Evolutionary conservation across 257 asterid genomes (phyloP), one percentile per base, ranked within the genome.

Genomic region (Jacaranda mimosifolia): DNA sequence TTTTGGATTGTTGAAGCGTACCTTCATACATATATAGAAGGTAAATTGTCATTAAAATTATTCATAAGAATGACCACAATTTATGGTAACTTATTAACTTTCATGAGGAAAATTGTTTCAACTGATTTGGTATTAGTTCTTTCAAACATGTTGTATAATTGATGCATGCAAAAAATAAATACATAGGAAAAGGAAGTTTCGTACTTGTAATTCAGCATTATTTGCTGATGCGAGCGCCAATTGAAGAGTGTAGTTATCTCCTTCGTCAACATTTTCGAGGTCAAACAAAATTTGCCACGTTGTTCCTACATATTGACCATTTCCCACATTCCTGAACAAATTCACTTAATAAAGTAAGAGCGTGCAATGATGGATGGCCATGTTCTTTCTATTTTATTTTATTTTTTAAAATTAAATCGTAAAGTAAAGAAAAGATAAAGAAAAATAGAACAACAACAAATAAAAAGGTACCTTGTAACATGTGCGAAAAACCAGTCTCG

Each of bases 401-500:
- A 1, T 6, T 5, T 9, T 9, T 8, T 8, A 40, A 40, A 42
- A 42, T 5, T 42, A 42, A 4, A 42, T 42, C 3, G 45, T 40
- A 40, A 40, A 40, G 45, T 4, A 40, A 40, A 40, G 5, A 7
- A 40, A 40, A 4, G 8, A 40, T 1, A 52, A 4, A 9, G 3
- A 12, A 52, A 52, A 52, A 1, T 10, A 14, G 4, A 52, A 52
- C 15, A 52, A 52, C 4, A 52, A 5, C 4, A 52, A 52, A 52
- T 13, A 52, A 6, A 55, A 11, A 3, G 14, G 9, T 78, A 88
- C 90, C 94, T 88, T 6, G 86, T 77, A 32, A 84, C 89, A 14
- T 92, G 97, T 21, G 89, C 89, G 62, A 81, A 92, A 78, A 92
- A 92, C 96, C 93, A 92, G 5, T 90, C 90, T 68, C 7, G 84